Conservation (phyloP, 805 yeast genomes). For the Kluyveromyces dobzhanskii region DNA sequence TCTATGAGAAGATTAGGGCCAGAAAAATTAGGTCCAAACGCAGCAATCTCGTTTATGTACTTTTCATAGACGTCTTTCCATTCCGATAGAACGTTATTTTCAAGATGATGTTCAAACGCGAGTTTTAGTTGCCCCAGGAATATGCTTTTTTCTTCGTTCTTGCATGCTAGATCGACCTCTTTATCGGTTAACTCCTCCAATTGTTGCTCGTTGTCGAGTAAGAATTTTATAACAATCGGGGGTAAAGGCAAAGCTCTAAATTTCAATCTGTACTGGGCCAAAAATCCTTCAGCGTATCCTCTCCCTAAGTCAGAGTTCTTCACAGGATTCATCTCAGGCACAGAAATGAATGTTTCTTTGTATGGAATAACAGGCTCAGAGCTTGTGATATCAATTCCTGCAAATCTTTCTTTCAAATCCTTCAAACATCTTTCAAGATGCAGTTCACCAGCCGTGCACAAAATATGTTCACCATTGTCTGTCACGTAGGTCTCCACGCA, state of each 20-base stretch:
- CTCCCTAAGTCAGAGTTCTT: slow-evolving; percentile 39
- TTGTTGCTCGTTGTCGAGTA: slow-evolving; percentile 39
- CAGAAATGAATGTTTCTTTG: slow-evolving; percentile 65
- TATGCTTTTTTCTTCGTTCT: slow-evolving; percentile 16
- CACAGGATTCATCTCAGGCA: slow-evolving; percentile 44
- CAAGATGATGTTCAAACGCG: slow-evolving; percentile 22
- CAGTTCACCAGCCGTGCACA: slow-evolving; percentile 94
- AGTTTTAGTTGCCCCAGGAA: slow-evolving; percentile 30
- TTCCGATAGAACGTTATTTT: slow-evolving; percentile 13
- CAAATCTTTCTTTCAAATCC: slow-evolving; percentile 85
- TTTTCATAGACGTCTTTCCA: slow-evolving; percentile 24
- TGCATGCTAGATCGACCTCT: slow-evolving; percentile 16
- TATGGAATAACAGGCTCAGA: slow-evolving; percentile 94
- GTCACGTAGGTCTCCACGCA: slow-evolving; percentile 82
- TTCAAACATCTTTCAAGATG: slow-evolving; percentile 92
- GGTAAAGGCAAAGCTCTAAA: slow-evolving; percentile 50
- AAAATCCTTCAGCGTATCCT: slow-evolving; percentile 40
- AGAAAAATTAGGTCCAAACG: slow-evolving; percentile 69
- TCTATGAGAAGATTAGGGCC: slow-evolving; percentile 68
- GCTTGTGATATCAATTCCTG: slow-evolving; percentile 75
- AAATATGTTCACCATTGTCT: slow-evolving; percentile 86
- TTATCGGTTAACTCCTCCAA: slow-evolving; percentile 30
- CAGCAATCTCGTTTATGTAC: slow-evolving; percentile 37
- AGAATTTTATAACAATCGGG: slow-evolving; percentile 37
- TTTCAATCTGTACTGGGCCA: slow-evolving; percentile 41